Evolutionary conservation across 2,329 filamentous ascomycete species (phyloP), one percentile per base, ranked within the genome.

Genomic region (Talaromyces albobiverticillius): DNA sequence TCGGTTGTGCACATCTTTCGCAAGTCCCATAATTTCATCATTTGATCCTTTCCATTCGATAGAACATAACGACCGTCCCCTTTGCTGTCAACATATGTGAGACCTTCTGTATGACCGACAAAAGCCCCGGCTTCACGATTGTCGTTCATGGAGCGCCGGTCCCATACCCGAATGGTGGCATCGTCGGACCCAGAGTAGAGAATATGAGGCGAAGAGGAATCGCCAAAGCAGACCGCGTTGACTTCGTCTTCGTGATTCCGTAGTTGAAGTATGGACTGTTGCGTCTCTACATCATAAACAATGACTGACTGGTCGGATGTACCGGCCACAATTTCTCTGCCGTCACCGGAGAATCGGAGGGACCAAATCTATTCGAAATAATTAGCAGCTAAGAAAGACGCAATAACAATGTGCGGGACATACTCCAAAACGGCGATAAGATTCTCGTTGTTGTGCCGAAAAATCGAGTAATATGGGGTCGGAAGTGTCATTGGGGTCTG

Each of bases 111-210:
- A 62, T 86, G 83, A 6, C 83, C 83, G 32, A 86, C 71, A 66
- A 87, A 86, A 10, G 84, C 82, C 8, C 84, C 83, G 2, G 83
- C 84, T 65, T 83, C 82, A 46, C 83, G 77, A 29, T 82, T 80
- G 58, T 84, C 75, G 22, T 78, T 81, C 76, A 87, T 80, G 32
- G 79, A 83, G 47, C 94, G 83, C 46, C 93, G 83, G 67, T 99
- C 94, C 94, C 94, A 99, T 2, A 99, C 90, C 66, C 96, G 95
- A 64, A 97, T 82, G 0, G 90, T 95, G 2, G 89, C 87, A 67
- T 99, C 94, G 66, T 99, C 94, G 0, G 91, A 96, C 18, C 94
- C 94, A 0, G 92, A 96, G 73, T 96, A 97, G 2, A 99, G 79
- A 57, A 97, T 93, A 67, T 99, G 92, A 1, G 94, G 93, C 0